Conservation (phyloP, 2,329 filamentous ascomycete species). For the Sodiomyces alkalinus region DNA sequence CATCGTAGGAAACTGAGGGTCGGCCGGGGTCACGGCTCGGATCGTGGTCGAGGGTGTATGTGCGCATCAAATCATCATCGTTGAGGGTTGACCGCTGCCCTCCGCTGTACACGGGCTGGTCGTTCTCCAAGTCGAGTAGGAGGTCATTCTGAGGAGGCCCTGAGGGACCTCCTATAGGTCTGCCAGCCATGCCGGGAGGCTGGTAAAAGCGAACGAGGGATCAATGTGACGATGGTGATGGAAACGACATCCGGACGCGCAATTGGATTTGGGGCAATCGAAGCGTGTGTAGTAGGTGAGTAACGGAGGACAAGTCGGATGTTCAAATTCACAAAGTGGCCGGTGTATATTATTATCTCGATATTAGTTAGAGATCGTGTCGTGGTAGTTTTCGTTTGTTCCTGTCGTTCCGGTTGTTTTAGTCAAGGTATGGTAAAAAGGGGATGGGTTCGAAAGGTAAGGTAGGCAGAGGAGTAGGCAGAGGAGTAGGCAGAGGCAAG, state of each 20-base stretch:
- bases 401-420: too few species aligned
- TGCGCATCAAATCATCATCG: slow-evolving; percentile 66
- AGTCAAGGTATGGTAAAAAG: too few species aligned
- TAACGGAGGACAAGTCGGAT: too few species aligned
- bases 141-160: slow-evolving; percentile 41
- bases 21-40: slow-evolving; percentile 35
- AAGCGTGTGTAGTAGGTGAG: not conserved
- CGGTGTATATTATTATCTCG: too few species aligned
- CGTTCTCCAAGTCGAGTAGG: slow-evolving; percentile 59
- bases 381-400: too few species aligned
- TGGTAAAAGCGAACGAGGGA: slow-evolving; percentile 13
- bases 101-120: slow-evolving; percentile 55
- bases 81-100: slow-evolving; percentile 66
- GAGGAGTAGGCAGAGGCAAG: too few species aligned
- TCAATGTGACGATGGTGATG: slow-evolving; percentile 12
- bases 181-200: slow-evolving; percentile 45
- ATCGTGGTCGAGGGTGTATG: slow-evolving; percentile 57
- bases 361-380: too few species aligned
- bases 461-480: too few species aligned
- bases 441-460: too few species aligned
- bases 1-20: slow-evolving; percentile 85
- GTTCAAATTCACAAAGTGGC: too few species aligned
- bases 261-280: slow-evolving; percentile 8
- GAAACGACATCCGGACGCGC: slow-evolving; percentile 17
- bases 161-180: slow-evolving; percentile 31